phyloP scores from a whole-genome alignment of 2,329 filamentous ascomycete genomes.

The Dryadomyces quercivorus region DNA sequence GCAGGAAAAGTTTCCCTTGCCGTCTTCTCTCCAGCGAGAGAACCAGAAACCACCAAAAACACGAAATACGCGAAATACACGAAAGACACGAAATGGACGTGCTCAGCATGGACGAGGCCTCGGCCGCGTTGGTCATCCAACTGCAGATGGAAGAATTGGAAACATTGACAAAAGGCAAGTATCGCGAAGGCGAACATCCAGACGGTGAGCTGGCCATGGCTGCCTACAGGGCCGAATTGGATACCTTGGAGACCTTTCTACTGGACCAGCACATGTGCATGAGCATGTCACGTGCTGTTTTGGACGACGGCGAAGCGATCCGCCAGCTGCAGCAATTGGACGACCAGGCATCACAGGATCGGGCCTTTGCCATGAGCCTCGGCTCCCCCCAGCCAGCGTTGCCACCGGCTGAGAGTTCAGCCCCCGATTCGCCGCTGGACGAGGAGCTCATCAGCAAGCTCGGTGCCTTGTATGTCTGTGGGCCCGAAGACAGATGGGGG shows the following conservation, averaged over 20 bases:
- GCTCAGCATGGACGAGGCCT: background rate
- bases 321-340: conserved; percentile 4
- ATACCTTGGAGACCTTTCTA: background rate
- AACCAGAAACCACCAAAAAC: too few species aligned
- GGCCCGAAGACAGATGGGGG: background rate
- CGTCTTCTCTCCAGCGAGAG: too few species aligned
- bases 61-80: too few species aligned
- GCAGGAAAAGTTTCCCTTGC: too few species aligned
- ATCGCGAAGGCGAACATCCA: conserved; percentile 5
- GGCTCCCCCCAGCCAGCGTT: too few species aligned
- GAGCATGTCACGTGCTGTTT: conserved; percentile 13
- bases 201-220: conserved; percentile 9
- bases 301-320: conserved; percentile 7
- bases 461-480: background rate
- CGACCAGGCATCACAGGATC: conserved; percentile 7
- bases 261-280: conserved; percentile 10
- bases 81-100: too few species aligned
- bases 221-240: conserved; percentile 9
- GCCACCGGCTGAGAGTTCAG: background rate
- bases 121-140: background rate
- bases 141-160: conserved; percentile 13
- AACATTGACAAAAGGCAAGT: conserved; percentile 13
- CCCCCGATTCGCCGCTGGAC: background rate
- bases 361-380: conserved; percentile 6
- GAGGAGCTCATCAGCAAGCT: background rate